Conservation (phyloP, 768 basidiomycete genomes). For the Tricholoma sp. region DNA sequence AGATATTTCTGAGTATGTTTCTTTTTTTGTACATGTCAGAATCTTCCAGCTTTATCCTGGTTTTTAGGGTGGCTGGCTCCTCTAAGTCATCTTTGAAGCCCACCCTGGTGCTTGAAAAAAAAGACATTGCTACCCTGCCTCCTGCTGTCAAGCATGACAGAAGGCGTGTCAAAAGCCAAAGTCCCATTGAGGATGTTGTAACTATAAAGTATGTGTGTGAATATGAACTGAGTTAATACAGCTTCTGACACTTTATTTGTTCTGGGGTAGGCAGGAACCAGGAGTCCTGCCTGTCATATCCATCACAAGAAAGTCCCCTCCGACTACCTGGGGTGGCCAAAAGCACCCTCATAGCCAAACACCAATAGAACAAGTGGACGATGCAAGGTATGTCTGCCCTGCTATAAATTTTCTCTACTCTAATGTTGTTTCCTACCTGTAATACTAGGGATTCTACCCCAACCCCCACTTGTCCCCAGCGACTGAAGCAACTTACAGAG, state of each 20-base stretch:
- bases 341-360: not conserved
- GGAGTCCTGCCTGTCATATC: not conserved
- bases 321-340: not conserved
- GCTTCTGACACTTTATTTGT: not conserved
- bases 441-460: not conserved
- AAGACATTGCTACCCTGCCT: not conserved
- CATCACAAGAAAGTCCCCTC: not conserved
- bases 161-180: not conserved
- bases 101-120: not conserved
- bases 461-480: not conserved
- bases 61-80: not conserved
- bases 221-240: not conserved
- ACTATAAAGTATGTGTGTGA: not conserved
- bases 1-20: not conserved
- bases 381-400: not conserved
- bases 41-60: not conserved
- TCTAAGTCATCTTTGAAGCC: not conserved
- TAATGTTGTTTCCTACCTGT: not conserved
- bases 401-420: not conserved
- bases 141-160: not conserved
- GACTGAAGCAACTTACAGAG: not conserved
- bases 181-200: not conserved
- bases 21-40: not conserved
- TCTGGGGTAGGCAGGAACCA: not conserved
- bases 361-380: not conserved